A percentile compares a stretch with the other conserved stretches of the same genome.
Evolutionary conservation across 805 yeast genomes (phyloP).

Genomic region (Cyberlindnera amylophila): DNA sequence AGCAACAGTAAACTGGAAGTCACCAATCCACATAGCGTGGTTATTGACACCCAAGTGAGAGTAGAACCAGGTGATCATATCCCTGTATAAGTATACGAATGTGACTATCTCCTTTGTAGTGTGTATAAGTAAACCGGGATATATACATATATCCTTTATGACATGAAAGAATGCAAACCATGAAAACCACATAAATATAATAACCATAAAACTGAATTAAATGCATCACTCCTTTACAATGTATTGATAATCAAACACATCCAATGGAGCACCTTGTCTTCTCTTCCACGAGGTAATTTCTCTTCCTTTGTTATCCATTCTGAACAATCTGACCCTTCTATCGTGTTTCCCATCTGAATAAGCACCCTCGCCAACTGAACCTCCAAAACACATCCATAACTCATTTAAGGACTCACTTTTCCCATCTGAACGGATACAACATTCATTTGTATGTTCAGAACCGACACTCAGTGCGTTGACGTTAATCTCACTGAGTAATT

Average conservation of each 20-base stretch:
- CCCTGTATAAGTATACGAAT: too few species aligned
- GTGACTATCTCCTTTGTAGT: too few species aligned
- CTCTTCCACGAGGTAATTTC: conserved; percentile 61
- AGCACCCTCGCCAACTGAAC: conserved; percentile 63
- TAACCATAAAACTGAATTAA: too few species aligned
- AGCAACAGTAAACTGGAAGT: background rate
- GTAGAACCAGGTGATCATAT: conserved; percentile 7
- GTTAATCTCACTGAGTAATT: conserved; percentile 39
- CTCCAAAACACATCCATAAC: conserved; percentile 66
- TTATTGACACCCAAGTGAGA: conserved; percentile 7
- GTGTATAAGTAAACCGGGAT: too few species aligned
- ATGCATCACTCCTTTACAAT: conserved; percentile 14
- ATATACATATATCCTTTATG: too few species aligned
- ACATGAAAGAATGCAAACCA: background rate
- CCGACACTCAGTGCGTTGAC: conserved; percentile 60
- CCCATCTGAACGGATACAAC: conserved; percentile 42
- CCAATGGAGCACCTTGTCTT: conserved; percentile 40
- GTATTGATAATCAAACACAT: conserved; percentile 42
- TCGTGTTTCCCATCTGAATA: conserved; percentile 47
- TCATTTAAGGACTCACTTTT: conserved; percentile 20
- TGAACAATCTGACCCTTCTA: conserved; percentile 52
- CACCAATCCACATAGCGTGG: conserved; percentile 2
- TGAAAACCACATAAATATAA: background rate
- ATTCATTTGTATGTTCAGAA: conserved; percentile 68
- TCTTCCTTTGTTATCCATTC: conserved; percentile 38